Percentiles rank a stretch among this genome's conserved stretches.
These are phyloP conservation scores for Candida ovalis DNA, from an alignment of 805 yeast genomes.

Conservation along the genomic window DNA sequence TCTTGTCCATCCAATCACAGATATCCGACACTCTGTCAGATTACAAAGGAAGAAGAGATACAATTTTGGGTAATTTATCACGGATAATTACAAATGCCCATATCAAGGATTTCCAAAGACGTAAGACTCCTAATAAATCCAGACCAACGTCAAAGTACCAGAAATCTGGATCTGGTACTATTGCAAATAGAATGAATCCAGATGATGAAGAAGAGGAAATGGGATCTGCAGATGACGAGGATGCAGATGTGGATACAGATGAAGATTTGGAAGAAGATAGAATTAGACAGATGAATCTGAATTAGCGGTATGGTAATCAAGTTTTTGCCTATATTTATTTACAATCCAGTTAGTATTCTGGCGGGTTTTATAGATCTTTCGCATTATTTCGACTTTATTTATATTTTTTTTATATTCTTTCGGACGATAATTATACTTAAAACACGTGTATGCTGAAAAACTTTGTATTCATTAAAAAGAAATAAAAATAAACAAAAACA, in stretches of 20 bases:
- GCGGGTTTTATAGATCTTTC: not conserved
- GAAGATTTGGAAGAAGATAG: slow-evolving; percentile 17
- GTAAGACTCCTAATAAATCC: slow-evolving; percentile 32
- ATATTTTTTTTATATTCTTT: not conserved
- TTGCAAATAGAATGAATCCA: slow-evolving; percentile 16
- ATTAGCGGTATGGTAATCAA: too few species aligned
- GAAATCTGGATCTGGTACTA: not conserved
- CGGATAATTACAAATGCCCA: slow-evolving; percentile 70
- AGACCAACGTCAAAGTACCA: not conserved
- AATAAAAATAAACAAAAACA: not conserved
- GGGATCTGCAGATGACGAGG: slow-evolving; percentile 30
- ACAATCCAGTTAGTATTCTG: too few species aligned
- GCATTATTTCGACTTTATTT: not conserved
- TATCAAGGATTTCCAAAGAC: slow-evolving; percentile 79
- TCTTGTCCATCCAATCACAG: not conserved
- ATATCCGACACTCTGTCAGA: not conserved
- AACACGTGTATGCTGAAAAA: not conserved
- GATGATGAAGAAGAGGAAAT: slow-evolving; percentile 17
- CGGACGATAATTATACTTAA: not conserved
- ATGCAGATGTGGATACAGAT: slow-evolving; percentile 24
- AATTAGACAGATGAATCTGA: not conserved
- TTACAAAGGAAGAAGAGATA: slow-evolving; percentile 1
- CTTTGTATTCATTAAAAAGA: not conserved
- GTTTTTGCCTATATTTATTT: too few species aligned
- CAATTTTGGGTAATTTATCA: slow-evolving; percentile 41